These are phyloP conservation scores for Acrocalymma vagum DNA, from an alignment of 2,329 filamentous ascomycete species.

Conservation along the genomic window DNA sequence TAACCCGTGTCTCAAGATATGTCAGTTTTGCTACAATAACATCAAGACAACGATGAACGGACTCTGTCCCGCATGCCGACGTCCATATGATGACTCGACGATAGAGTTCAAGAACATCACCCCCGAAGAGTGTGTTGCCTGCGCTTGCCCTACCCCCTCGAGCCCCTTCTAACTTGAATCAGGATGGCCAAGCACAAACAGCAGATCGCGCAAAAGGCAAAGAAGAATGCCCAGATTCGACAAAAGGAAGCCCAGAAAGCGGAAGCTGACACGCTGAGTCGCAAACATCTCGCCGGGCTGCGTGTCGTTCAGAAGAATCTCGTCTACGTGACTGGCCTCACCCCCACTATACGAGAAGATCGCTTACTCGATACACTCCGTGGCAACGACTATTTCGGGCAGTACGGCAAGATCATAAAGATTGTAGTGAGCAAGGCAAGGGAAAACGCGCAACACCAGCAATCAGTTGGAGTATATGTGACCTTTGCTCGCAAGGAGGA, in stretches of 20 bases:
- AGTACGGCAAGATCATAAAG: constrained; percentile 98
- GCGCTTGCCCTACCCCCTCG: constrained; percentile 18
- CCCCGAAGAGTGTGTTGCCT: constrained; percentile 81
- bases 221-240: constrained; percentile 87
- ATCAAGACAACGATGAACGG: constrained; percentile 98
- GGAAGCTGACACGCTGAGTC: constrained; percentile 93
- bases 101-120: constrained; percentile 98
- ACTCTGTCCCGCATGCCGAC: constrained; percentile 93
- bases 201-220: constrained; percentile 81
- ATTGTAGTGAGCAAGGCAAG: constrained; percentile 98
- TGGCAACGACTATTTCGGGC: constrained; percentile 92
- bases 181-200: constrained; percentile 79
- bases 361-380: constrained; percentile 89
- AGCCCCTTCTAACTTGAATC: constrained; percentile 29
- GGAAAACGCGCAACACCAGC: constrained; percentile 72
- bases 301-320: constrained; percentile 98
- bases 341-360: constrained; percentile 90
- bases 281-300: constrained; percentile 94
- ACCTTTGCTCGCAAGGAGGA: constrained; percentile 94
- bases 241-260: constrained; percentile 97
- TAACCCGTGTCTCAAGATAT: constrained; percentile 67
- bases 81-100: constrained; percentile 94
- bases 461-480: constrained; percentile 97
- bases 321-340: constrained; percentile 95
- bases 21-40: constrained; percentile 99